Evolutionary conservation across 129 eudicot species (phyloP), one percentile per base, ranked within the genome.

Genomic region (Flaveria sonorensis): DNA sequence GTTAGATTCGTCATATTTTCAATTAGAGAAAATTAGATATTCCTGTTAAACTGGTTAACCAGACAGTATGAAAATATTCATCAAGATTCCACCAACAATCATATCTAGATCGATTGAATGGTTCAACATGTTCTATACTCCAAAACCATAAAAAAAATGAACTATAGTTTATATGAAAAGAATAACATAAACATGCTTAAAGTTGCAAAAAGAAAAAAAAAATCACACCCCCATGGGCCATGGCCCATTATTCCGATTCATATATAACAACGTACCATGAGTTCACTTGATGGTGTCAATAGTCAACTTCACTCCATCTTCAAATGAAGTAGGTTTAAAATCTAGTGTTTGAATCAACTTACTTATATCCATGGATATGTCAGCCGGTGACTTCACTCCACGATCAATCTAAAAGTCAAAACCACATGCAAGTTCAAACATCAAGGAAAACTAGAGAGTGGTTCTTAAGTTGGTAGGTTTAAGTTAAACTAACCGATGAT

Each of bases 311-410:
- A 91, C 90, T 70, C 96, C 97, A 63, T 94, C 91, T 75, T 45
- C 61, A 62, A 85, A 94, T 53, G 82, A 66, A 67, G 79, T 83
- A 46, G 97, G 92, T 65, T 83, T 79, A 65, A 94, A 81, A 28
- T 72, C 83, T 46, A 89, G 77, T 3, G 90, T 87, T 66, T 87
- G 81, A 67, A 77, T 75, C 83, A 94, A 80, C 80, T 87, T 89
- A 48, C 74, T 81, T 68, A 91, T 87, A 50, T 94, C 96, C 98
- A 93, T 89, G 74, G 98, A 94, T 74, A 91, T 94, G 71, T 94
- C 97, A 24, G 96, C 69, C 2, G 98, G 98, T 42, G 98, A 94
- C 72, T 89, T 89, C 23, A 94, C 97, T 39, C 97, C 96, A 2
- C 98, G 97, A 70, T 94, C 93, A 48, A 94, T 89, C 97, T 94